Evolutionary conservation across 352 stramenopile species (phyloP).

Genomic region (Stramenopiles sp.): DNA sequence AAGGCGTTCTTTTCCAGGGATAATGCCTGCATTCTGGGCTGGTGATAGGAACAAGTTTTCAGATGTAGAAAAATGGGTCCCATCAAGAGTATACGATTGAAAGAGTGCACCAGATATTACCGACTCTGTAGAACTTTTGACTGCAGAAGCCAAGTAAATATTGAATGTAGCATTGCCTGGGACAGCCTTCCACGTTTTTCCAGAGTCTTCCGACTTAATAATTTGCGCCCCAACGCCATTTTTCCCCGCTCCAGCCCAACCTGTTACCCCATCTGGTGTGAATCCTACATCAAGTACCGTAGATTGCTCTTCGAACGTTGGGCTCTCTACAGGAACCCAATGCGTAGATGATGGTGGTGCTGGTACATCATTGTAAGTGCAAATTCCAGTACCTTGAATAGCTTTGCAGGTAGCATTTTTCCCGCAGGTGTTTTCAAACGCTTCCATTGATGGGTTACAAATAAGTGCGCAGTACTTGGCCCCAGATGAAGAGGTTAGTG

Average conservation of each 20-base stretch:
- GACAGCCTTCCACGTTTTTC: not conserved
- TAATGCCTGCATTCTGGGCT: not conserved
- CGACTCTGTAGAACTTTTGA: not conserved
- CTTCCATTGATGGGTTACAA: slow-evolving; percentile 13
- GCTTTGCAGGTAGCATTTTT: not conserved
- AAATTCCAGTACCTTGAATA: not conserved
- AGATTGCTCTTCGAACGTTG: not conserved
- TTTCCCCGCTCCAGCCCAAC: not conserved
- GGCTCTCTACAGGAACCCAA: not conserved
- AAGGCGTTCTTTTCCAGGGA: not conserved
- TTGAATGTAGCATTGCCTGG: not conserved
- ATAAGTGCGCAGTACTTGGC: slow-evolving; percentile 29
- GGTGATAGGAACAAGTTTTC: not conserved
- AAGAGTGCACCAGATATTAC: not conserved
- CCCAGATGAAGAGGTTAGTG: slow-evolving; percentile 21
- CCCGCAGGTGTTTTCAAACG: not conserved
- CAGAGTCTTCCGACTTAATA: not conserved
- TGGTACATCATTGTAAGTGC: not conserved
- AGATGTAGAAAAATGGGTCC: not conserved
- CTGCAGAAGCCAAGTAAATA: not conserved
- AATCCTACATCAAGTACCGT: not conserved
- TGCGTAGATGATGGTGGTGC: not conserved
- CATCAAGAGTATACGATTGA: not conserved
- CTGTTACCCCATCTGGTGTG: not conserved
- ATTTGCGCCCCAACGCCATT: not conserved